phyloP scores from a whole-genome alignment of 1,284 basidiomycete genomes.

The Ustilago xerochloae region DNA sequence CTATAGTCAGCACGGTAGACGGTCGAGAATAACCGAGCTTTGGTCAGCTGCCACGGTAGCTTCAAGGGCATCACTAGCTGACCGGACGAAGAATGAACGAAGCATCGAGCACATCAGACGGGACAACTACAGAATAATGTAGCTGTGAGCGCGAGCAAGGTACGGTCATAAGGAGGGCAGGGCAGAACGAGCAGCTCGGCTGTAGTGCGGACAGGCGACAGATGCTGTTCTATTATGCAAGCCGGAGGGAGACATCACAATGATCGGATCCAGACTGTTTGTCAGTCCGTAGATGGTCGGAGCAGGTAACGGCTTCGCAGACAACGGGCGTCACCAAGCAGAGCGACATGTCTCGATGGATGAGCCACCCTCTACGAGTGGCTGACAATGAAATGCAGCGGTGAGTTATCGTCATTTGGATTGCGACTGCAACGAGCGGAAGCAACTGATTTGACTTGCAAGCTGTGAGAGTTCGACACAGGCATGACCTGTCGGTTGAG shows the following conservation, averaged over 20 bases:
- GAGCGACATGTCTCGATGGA: conserved; percentile 20
- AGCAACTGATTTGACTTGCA: too few relatives aligned
- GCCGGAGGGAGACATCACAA: neutral
- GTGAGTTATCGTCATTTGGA: conserved; percentile 11
- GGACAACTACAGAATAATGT: too few relatives aligned
- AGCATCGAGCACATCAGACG: conserved; percentile 1
- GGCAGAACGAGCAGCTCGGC: conserved; percentile 8
- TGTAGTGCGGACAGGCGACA: conserved; percentile 2
- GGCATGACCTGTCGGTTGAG: conserved; percentile 10
- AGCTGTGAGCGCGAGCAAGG: too few relatives aligned
- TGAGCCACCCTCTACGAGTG: neutral
- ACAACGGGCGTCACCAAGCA: conserved; percentile 23
- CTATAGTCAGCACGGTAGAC: neutral
- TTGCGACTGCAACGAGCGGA: too few relatives aligned
- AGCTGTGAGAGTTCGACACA: neutral
- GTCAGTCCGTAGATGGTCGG: neutral
- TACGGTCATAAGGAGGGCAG: too few relatives aligned
- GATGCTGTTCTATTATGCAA: neutral
- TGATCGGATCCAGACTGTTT: neutral
- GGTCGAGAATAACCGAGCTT: conserved; percentile 11
- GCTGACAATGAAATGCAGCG: neutral
- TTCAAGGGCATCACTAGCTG: neutral
- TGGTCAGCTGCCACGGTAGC: conserved; percentile 4
- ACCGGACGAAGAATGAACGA: conserved; percentile 4
- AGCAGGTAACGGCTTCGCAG: conserved; percentile 4